Percentiles rank a stretch among this genome's conserved stretches.
Conservation (phyloP, 1,284 basidiomycete genomes). For the Puccinia polysora region DNA sequence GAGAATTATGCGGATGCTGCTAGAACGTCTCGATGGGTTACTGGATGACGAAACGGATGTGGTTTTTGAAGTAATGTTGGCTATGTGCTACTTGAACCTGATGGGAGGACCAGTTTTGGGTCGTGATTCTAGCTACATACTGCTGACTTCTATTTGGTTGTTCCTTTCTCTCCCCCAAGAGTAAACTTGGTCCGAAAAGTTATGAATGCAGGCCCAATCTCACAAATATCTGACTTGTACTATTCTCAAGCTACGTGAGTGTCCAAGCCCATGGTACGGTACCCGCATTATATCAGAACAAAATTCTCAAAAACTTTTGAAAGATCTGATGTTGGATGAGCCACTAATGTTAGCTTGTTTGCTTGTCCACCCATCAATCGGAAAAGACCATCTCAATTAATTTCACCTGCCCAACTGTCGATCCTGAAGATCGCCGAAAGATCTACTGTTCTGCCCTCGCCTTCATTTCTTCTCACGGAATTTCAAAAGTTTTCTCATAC, state of each 20-base stretch:
- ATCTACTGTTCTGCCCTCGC: not conserved
- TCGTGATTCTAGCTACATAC: not conserved
- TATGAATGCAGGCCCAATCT: not conserved
- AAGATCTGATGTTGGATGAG: not conserved
- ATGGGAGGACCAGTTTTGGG: not conserved
- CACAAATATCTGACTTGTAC: constrained; percentile 1
- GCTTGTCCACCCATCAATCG: not conserved
- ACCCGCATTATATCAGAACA: no score
- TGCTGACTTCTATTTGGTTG: not conserved
- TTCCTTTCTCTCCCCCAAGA: not conserved
- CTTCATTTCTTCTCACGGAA: not conserved
- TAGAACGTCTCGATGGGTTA: constrained; percentile 15
- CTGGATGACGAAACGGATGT: constrained; percentile 8
- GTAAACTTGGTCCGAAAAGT: constrained; percentile 14
- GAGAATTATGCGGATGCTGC: constrained; percentile 2
- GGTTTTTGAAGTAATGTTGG: constrained; percentile 24
- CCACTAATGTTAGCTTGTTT: not conserved
- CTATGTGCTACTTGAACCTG: not conserved
- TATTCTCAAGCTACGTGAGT: constrained; percentile 26
- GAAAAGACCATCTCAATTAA: constrained; percentile 13
- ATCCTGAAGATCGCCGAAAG: constrained; percentile 18
- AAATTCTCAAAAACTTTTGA: no score
- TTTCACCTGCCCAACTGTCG: constrained; percentile 11
- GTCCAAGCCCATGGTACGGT: not conserved
- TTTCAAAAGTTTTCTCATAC: not conserved